A percentile compares a stretch with the other conserved stretches of the same genome.
Evolutionary conservation across 768 basidiomycete genomes (phyloP).

Genomic region (Tricholoma furcatifolium): DNA sequence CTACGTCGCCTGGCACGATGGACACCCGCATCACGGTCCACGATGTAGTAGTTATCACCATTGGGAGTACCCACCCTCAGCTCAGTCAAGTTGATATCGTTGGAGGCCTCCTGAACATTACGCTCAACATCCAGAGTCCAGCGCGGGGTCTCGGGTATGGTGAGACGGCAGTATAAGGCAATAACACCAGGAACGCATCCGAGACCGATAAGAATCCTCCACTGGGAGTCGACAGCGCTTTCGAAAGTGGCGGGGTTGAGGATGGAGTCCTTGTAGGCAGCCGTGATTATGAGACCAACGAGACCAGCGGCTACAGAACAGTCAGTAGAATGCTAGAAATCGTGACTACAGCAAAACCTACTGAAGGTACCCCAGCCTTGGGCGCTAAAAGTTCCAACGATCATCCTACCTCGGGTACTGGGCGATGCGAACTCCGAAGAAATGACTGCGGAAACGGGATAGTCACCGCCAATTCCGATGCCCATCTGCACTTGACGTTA

Average conservation of each 20-base stretch:
- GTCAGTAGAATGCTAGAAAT: background rate
- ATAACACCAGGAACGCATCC: conserved; percentile 79
- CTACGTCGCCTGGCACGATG: conserved; percentile 55
- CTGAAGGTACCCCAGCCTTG: conserved; percentile 89
- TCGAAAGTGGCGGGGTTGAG: conserved; percentile 36
- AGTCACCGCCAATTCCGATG: conserved; percentile 88
- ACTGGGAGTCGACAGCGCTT: conserved; percentile 62
- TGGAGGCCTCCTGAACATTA: conserved; percentile 70
- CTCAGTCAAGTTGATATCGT: conserved; percentile 76
- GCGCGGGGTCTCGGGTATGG: conserved; percentile 90
- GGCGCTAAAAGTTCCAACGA: conserved; percentile 83
- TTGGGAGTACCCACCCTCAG: conserved; percentile 51
- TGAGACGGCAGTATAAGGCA: conserved; percentile 91
- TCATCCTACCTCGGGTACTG: conserved; percentile 75
- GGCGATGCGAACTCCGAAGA: conserved; percentile 86
- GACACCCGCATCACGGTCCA: conserved; percentile 55
- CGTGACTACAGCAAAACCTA: conserved; percentile 26
- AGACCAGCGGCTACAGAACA: conserved; percentile 52
- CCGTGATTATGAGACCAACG: conserved; percentile 59
- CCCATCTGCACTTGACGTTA: conserved; percentile 48
- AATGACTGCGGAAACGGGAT: conserved; percentile 82
- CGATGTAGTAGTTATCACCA: conserved; percentile 33
- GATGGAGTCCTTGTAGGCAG: conserved; percentile 64
- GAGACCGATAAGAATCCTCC: conserved; percentile 87
- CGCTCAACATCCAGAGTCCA: conserved; percentile 90